A percentile compares a stretch with the other conserved stretches of the same genome.
Conservation (phyloP, 2,329 filamentous ascomycete genomes). For the Aphanocladium album region DNA sequence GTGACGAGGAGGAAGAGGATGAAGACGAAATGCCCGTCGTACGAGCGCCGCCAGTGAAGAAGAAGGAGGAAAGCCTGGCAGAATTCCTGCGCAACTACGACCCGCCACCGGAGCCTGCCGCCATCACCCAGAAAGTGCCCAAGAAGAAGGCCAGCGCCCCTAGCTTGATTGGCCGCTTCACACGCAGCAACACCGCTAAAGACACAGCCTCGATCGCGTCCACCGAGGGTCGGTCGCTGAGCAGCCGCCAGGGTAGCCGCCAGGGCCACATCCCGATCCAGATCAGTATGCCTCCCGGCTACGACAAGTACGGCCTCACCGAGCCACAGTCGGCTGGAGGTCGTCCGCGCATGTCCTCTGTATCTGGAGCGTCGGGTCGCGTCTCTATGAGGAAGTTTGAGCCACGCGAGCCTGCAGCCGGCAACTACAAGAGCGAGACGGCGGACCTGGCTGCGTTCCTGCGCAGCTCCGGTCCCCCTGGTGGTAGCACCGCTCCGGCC, state of each 20-base stretch:
- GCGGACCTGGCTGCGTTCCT: conserved; percentile 70
- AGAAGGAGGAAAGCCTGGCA: conserved; percentile 60
- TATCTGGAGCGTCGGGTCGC: conserved; percentile 29
- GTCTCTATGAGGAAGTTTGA: conserved; percentile 55
- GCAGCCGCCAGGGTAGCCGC: conserved; percentile 32
- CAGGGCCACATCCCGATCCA: conserved; percentile 50
- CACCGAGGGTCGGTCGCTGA: conserved; percentile 30
- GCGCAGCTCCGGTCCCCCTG: conserved; percentile 61
- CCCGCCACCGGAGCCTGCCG: conserved; percentile 52
- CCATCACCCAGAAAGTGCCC: conserved; percentile 33
- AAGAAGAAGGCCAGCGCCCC: conserved; percentile 62
- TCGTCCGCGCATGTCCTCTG: conserved; percentile 18
- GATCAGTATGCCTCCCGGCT: conserved; percentile 41
- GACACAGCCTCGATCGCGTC: conserved; percentile 22
- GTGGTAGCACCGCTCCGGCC: conserved; percentile 24
- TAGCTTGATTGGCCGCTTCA: conserved; percentile 57
- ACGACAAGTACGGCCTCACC: conserved; percentile 37
- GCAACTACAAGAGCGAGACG: conserved; percentile 47
- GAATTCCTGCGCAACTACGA: conserved; percentile 69
- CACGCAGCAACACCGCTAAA: conserved; percentile 28
- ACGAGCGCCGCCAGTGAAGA: conserved; percentile 31
- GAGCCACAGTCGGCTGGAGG: conserved; percentile 16
- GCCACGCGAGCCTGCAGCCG: conserved; percentile 43
- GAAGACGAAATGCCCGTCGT: conserved; percentile 41
- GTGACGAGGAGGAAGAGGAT: conserved; percentile 62